Conservation (phyloP, 2,329 filamentous ascomycete species). For the Colletotrichum kahawae region DNA sequence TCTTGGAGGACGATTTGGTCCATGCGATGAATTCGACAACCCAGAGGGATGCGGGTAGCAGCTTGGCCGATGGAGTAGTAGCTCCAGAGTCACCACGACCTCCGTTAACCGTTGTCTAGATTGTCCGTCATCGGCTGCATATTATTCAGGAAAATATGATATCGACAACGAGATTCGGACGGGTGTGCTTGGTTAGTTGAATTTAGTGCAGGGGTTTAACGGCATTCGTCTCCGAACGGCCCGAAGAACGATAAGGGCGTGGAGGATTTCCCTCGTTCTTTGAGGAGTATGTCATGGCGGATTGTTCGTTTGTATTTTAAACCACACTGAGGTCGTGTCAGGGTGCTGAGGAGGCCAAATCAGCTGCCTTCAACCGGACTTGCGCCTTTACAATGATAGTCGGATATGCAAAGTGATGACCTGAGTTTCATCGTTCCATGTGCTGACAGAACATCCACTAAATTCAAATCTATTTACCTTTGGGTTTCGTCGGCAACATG, state of each 20-base stretch:
- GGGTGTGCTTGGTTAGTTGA: background rate
- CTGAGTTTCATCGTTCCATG: too few relatives aligned
- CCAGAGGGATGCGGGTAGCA: background rate
- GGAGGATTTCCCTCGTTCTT: too few relatives aligned
- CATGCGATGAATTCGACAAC: background rate
- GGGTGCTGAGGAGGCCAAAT: background rate
- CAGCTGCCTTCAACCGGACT: accelerated
- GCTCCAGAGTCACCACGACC: accelerated
- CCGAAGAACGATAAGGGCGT: background rate
- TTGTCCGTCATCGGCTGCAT: accelerated
- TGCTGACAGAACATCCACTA: too few relatives aligned
- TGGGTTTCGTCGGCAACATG: too few relatives aligned
- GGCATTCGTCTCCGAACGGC: background rate
- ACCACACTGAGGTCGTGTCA: background rate
- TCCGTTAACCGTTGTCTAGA: accelerated
- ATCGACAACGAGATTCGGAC: accelerated
- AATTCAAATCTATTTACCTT: too few relatives aligned
- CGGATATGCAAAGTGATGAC: too few relatives aligned
- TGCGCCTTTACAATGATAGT: background rate
- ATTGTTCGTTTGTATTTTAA: background rate
- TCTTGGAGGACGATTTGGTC: background rate
- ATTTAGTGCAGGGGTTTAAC: background rate
- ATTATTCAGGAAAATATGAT: accelerated
- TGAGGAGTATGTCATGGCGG: background rate
- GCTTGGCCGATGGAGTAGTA: accelerated